Conservation (phyloP, 768 basidiomycete species). For the Lepiota brunneoincarnata region DNA sequence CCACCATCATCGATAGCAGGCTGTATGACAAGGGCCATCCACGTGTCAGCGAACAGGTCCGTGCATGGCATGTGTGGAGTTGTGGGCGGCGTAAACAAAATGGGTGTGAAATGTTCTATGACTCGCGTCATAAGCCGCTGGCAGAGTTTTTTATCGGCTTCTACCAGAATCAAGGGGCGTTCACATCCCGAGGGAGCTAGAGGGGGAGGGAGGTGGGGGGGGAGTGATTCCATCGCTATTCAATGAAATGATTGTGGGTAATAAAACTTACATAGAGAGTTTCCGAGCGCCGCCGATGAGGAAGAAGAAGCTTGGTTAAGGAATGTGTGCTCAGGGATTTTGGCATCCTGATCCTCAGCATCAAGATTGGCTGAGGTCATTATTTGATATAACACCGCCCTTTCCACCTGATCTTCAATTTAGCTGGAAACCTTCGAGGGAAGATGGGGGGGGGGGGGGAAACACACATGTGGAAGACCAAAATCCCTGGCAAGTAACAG, state of each 20-base stretch:
- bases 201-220: conserved; percentile 1
- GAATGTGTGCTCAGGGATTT: conserved; percentile 6
- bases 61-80: conserved; percentile 77
- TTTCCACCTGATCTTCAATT: conserved; percentile 43
- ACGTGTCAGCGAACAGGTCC: conserved; percentile 64
- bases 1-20: conserved; percentile 62
- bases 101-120: conserved; percentile 68
- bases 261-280: background rate
- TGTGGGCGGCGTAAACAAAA: conserved; percentile 67
- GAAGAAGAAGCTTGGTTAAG: conserved; percentile 5
- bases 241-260: background rate
- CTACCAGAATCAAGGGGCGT: background rate
- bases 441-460: background rate
- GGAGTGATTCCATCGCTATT: background rate
- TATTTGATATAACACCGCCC: conserved; percentile 62
- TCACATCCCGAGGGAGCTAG: conserved; percentile 21
- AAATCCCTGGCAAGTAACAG: conserved; percentile 48
- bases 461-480: conserved; percentile 47
- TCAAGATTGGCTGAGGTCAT: conserved; percentile 60
- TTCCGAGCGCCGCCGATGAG: background rate
- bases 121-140: conserved; percentile 48
- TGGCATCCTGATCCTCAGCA: conserved; percentile 25
- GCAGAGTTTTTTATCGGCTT: conserved; percentile 36
- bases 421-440: conserved; percentile 5
- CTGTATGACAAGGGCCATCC: conserved; percentile 70